These are phyloP conservation scores for Trametes cinnabarina DNA, from an alignment of 768 basidiomycete species.

Conservation along the genomic window DNA sequence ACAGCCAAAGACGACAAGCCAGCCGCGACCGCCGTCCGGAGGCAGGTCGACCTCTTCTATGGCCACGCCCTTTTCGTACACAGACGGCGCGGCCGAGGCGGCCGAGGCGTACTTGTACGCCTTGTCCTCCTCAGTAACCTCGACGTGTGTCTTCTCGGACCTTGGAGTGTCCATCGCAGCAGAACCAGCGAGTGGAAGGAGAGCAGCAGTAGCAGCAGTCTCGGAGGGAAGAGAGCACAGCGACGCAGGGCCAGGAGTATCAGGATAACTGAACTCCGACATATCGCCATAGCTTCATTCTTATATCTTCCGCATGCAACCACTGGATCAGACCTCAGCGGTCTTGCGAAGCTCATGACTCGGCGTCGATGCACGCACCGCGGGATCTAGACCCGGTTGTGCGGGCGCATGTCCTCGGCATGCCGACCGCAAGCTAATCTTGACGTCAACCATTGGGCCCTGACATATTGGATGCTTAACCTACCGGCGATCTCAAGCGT, in stretches of 20 bases:
- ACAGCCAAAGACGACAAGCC: constrained; percentile 25
- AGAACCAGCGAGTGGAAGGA: background rate
- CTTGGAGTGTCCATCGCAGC: constrained; percentile 22
- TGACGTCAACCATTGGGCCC: constrained; percentile 18
- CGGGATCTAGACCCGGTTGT: background rate
- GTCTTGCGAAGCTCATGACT: constrained; percentile 11
- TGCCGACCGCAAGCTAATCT: constrained; percentile 4
- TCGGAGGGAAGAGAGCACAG: background rate
- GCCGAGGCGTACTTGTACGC: constrained; percentile 10
- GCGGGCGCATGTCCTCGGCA: constrained; percentile 7
- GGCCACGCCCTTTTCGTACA: constrained; percentile 14
- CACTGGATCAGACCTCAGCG: background rate
- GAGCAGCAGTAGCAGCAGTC: background rate
- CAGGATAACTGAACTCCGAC: background rate
- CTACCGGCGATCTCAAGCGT: constrained; percentile 2
- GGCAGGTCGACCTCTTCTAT: constrained; percentile 14
- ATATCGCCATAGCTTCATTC: background rate
- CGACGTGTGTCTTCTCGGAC: constrained; percentile 24
- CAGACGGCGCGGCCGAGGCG: constrained; percentile 13
- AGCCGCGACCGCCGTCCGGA: constrained; percentile 24
- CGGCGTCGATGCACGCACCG: background rate
- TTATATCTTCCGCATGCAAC: constrained; percentile 2
- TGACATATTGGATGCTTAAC: background rate
- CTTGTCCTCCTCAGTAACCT: constrained; percentile 9
- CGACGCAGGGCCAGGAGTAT: background rate